Base-by-base conservation (phyloP, 306 rosid genomes). In the Castanopsis chinensis region DNA sequence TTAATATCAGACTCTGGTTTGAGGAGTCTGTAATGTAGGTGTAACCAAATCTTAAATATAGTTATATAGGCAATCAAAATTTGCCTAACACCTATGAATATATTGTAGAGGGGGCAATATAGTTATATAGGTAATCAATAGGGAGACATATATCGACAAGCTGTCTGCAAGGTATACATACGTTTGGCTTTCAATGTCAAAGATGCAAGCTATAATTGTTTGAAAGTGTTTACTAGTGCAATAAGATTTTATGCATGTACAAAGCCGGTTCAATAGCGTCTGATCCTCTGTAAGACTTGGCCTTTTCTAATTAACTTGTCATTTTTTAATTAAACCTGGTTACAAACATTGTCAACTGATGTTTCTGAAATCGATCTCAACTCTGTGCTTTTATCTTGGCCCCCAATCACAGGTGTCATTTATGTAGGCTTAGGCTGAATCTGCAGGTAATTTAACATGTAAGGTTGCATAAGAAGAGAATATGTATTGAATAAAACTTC, bases 121-220 rank as follows among this genome's bases (percentile, higher is more conserved):
- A 1, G 41, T 35, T 35, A 35, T 35, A 6, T 5, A 35, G 41
- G 41, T 35, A 12, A 80, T 95, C 84, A 80, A 88, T 32, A 88
- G 99, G 86, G 86, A 83, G 10, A 87, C 99, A 80, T 91, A 68
- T 63, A 77, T 72, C 49, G 98, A 91, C 81, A 80, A 77, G 65
- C 91, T 95, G 15, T 89, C 99, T 1, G 98, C 97, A 81, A 95
- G 98, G 99, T 94, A 86, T 61, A 59, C 37, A 58, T 63, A 27
- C 43, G 1, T 28, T 15, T 14, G 15, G 43, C 10, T 28, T 17
- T 28, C 8, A 30, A 60, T 60, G 67, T 60, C 67, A 21, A 60
- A 60, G 32, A 25, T 60, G 32, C 33, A 10, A 11, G 67, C 67
- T 23, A 60, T 60, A 60, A 25, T 60, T 5, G 1, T 25, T 59